phyloP scores from a whole-genome alignment of 176 grass and related monocot species.

The Panicum miliaceum region DNA sequence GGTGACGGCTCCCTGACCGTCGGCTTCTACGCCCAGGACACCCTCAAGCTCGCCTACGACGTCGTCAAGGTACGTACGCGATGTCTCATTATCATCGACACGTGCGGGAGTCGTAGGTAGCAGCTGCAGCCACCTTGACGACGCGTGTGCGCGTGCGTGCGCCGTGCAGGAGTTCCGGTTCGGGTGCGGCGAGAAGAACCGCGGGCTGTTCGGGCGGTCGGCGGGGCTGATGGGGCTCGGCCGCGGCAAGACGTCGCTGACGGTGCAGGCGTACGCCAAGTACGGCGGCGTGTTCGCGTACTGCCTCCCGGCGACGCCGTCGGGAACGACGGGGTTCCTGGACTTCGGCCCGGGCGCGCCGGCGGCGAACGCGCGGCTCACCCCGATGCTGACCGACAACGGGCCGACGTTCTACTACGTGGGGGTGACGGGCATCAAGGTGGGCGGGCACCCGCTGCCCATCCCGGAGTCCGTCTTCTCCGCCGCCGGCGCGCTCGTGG shows the following conservation, averaged over 20 bases:
- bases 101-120: too few relatives aligned
- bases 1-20: constrained; percentile 75
- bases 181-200: constrained; percentile 78
- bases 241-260: constrained; percentile 57
- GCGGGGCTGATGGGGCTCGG: constrained; percentile 81
- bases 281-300: constrained; percentile 75
- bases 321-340: constrained; percentile 63
- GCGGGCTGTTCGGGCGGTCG: constrained; percentile 61
- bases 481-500: constrained; percentile 60
- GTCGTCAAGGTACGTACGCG: background rate
- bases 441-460: constrained; percentile 46
- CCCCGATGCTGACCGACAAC: constrained; percentile 56
- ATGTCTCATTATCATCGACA: too few relatives aligned
- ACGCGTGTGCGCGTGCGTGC: too few relatives aligned
- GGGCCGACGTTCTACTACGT: constrained; percentile 84
- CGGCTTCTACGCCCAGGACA: constrained; percentile 76
- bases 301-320: constrained; percentile 62
- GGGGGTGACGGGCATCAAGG: constrained; percentile 55
- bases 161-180: constrained; percentile 52
- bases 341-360: constrained; percentile 45
- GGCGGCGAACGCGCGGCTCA: constrained; percentile 48
- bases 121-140: too few relatives aligned
- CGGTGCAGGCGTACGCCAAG: constrained; percentile 52
- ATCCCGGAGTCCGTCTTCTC: constrained; percentile 55
- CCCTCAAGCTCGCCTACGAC: constrained; percentile 49